These are phyloP conservation scores for Candida glaebosa DNA, from an alignment of 805 yeast species.

Conservation along the genomic window DNA sequence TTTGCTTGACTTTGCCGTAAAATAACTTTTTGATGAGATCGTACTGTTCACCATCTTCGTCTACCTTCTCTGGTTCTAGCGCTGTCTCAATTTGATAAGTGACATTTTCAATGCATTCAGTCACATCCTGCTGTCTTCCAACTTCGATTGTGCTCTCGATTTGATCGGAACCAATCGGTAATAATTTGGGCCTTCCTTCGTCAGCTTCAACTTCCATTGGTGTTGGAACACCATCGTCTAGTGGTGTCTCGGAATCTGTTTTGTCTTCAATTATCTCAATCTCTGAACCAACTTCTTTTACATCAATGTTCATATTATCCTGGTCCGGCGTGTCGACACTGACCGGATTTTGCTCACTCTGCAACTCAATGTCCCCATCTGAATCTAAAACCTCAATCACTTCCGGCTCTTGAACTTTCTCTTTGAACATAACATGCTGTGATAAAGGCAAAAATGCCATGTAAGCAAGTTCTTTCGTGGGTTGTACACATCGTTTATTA, in stretches of 20 bases:
- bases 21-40: conserved; percentile 80
- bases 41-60: conserved; percentile 69
- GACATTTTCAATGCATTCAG: conserved; percentile 95
- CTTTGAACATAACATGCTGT: conserved; percentile 55
- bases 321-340: conserved; percentile 17
- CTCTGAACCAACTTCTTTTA: neutral
- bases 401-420: conserved; percentile 1
- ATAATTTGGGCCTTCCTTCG: conserved; percentile 13
- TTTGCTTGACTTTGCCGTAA: conserved; percentile 82
- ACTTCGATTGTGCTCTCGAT: conserved; percentile 71
- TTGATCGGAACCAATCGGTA: conserved; percentile 54
- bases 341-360: conserved; percentile 9
- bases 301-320: neutral
- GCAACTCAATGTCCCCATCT: neutral
- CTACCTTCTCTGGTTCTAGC: conserved; percentile 60
- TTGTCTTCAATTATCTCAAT: neutral
- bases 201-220: neutral
- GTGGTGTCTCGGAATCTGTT: too few relatives aligned
- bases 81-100: conserved; percentile 89
- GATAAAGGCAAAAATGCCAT: conserved; percentile 77
- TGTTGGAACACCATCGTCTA: too few relatives aligned
- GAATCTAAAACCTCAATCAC: conserved; percentile 6
- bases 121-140: conserved; percentile 95
- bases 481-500: conserved; percentile 63
- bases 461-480: conserved; percentile 80